phyloP scores from a whole-genome alignment of 2,329 filamentous ascomycete species.

The Podosphaera fusca region DNA sequence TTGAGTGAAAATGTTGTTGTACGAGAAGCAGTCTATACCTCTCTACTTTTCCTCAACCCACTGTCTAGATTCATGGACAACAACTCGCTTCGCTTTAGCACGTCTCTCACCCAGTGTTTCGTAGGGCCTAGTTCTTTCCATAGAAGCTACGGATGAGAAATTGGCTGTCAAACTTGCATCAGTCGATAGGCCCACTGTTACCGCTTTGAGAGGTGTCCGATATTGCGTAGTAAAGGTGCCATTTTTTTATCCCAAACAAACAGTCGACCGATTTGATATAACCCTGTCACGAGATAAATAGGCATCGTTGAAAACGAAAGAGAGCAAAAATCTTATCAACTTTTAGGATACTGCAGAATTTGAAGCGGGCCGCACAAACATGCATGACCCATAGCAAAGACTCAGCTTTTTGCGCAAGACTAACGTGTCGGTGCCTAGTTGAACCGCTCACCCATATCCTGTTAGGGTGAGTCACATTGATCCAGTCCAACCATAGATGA shows the following conservation, averaged over 20 bases:
- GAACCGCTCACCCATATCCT: too few species aligned
- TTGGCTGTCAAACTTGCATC: conserved; percentile 22
- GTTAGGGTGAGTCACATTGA: too few species aligned
- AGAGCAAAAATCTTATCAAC: conserved; percentile 29
- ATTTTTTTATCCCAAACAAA: conserved; percentile 23
- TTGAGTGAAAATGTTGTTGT: background rate
- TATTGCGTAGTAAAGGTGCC: conserved; percentile 36
- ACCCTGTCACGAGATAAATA: background rate
- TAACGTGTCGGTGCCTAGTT: too few species aligned
- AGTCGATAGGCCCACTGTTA: conserved; percentile 23
- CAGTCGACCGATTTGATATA: background rate
- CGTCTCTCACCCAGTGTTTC: conserved; percentile 28
- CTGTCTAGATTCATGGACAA: conserved; percentile 29
- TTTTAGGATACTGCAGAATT: conserved; percentile 52
- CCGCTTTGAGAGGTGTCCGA: conserved; percentile 22
- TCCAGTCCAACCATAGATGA: too few species aligned
- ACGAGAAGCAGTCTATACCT: conserved; percentile 23
- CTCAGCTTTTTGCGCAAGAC: conserved; percentile 16
- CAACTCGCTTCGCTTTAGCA: conserved; percentile 22
- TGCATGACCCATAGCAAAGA: conserved; percentile 67
- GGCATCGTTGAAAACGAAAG: background rate
- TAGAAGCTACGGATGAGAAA: conserved; percentile 31
- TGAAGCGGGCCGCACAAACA: conserved; percentile 68
- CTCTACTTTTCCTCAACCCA: conserved; percentile 22
- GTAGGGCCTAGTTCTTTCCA: too few species aligned